Evolutionary conservation across 2,329 filamentous ascomycete genomes (phyloP), one percentile per base, ranked within the genome.

Genomic region (Sporothrix protearum): DNA sequence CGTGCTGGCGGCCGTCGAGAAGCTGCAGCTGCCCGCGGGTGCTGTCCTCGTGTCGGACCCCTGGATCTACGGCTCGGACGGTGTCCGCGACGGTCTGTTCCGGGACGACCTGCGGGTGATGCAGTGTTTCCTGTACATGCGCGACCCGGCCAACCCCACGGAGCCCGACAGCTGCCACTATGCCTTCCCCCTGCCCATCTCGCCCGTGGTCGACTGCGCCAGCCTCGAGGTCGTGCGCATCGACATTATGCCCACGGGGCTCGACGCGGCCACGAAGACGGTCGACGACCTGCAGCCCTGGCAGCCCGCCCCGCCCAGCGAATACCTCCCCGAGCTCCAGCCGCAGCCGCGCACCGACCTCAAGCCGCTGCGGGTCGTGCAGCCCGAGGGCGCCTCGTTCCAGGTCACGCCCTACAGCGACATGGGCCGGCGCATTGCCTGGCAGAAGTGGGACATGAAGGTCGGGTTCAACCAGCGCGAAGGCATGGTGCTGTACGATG

Each of bases 381-480:
- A 75, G 71, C 74, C 74, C 45, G 74, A 75, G 55, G 74, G 74
- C 19, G 71, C 74, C 19, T 75, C 74, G 14, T 75, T 93, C 79
- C 82, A 80, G 0, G 83, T 91, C 12, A 73, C 86, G 42, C 33
- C 73, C 14, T 70, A 66, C 49, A 49, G 57, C 42, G 71, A 61
- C 36, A 28, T 73, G 71, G 80, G 86, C 76, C 82, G 82, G 49
- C 79, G 81, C 19, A 76, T 88, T 9, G 79, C 84, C 71, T 90
- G 88, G 88, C 87, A 90, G 78, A 89, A 91, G 75, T 92, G 90
- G 90, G 83, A 85, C 1, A 89, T 93, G 80, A 83, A 90, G 12
- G 84, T 94, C 3, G 86, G 87, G 51, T 92, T 91, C 81, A 92
- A 90, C 78, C 85, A 87, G 63, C 84, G 91, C 1, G 91, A 93